Evolutionary conservation across 495 filamentous ascomycete genomes (phyloP), one percentile per base, ranked within the genome.

Genomic region (Penicillium taxi): DNA sequence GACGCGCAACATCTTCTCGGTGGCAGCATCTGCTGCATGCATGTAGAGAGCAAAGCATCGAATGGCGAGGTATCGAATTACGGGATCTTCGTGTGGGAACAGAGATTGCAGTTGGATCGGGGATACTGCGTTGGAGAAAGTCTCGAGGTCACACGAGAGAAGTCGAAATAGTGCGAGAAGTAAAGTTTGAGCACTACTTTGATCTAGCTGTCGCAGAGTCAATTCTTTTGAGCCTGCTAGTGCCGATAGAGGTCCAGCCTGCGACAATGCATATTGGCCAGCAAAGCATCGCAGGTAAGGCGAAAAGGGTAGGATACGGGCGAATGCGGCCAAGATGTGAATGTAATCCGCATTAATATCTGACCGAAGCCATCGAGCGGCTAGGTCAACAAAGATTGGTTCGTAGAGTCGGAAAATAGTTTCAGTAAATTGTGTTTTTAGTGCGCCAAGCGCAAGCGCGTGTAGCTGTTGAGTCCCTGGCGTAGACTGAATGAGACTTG

Each of bases 31-130:
- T 2, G 90, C 78, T n/a, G 80, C 82, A 42, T 79, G 75, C 50
- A 89, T 73, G 50, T 85, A 81, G 28, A 83, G 64, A 55, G 81
- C 84, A 51, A 94, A 77, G 37, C 84, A 73, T 57, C 84, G 73
- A 31, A 94, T 71, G 9, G 86, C 80, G 32, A 99, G 69, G 56
- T 87, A 96, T 57, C 82, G 73, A 12, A 93, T 73, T 5, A 70
- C 59, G 21, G 49, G 61, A 20, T 75, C 64, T 26, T 59, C 49
- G 62, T 88, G 80, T 38, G 64, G 59, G 43, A 91, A 77, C 7
- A 90, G 70, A 27, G 56, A 55, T 58, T 85, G 78, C 4, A 93
- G 63, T 44, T 73, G 77, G 23, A 75, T 70, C 1, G 82, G 80
- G 8, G 67, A 73, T 13, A 87, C 68, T 38, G 72, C 64, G 45